A percentile compares a stretch with the other conserved stretches of the same genome.
phyloP scores from a whole-genome alignment of 345 rosid species.

The Gossypium herbaceum region DNA sequence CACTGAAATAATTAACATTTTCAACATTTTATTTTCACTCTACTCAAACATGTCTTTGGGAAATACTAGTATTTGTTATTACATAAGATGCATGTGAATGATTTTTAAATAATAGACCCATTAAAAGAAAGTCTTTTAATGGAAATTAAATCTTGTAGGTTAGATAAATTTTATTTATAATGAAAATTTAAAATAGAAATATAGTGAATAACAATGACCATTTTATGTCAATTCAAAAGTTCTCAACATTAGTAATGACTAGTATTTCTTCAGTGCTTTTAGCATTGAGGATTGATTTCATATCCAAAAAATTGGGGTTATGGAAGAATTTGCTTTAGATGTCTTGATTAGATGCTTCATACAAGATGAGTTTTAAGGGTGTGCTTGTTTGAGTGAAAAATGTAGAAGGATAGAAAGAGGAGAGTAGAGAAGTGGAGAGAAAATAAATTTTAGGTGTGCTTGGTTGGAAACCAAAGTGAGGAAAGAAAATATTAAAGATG shows the following conservation, averaged over 20 bases:
- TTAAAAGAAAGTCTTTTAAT: constrained; percentile 11
- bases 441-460: neutral
- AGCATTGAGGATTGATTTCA: neutral
- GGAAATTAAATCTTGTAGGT: constrained; percentile 26
- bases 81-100: neutral
- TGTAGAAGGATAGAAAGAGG: neutral
- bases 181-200: neutral
- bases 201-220: neutral
- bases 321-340: neutral
- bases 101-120: neutral
- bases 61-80: neutral
- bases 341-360: neutral
- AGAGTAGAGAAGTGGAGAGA: neutral
- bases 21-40: neutral
- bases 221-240: neutral
- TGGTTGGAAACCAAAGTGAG: no score
- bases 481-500: neutral
- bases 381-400: neutral
- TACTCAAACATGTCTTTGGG: neutral
- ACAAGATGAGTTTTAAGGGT: neutral
- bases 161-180: neutral
- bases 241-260: no score
- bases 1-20: neutral
- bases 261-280: neutral
- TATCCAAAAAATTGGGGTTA: neutral